These are phyloP conservation scores for Schizophyllum amplum DNA, from an alignment of 1,284 basidiomycete genomes.

Conservation along the genomic window DNA sequence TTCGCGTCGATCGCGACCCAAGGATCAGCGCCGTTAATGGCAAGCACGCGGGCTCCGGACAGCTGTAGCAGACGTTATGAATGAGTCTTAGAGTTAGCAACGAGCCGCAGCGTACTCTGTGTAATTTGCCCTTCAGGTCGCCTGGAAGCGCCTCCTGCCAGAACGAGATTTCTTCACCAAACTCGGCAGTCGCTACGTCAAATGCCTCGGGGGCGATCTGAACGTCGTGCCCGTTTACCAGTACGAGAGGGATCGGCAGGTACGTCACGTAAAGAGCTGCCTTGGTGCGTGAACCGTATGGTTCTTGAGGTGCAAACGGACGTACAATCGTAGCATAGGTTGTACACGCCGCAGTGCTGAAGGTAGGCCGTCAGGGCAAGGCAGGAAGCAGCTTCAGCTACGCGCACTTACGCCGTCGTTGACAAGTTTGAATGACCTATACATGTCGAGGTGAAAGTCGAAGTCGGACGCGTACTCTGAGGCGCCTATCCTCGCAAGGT, in stretches of 20 bases:
- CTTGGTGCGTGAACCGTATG: not conserved
- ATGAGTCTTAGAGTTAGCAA: not conserved
- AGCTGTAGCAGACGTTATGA: slow-evolving; percentile 25
- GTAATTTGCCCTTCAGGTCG: slow-evolving; percentile 37
- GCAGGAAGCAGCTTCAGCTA: no score
- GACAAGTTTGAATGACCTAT: slow-evolving; percentile 42
- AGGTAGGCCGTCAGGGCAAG: no score
- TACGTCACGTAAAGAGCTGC: slow-evolving; percentile 43
- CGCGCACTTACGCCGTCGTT: slow-evolving; percentile 37
- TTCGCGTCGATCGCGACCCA: slow-evolving; percentile 46
- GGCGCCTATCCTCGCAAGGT: slow-evolving; percentile 38
- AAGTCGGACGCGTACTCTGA: slow-evolving; percentile 41
- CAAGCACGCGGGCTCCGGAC: slow-evolving; percentile 44
- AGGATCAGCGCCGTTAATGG: slow-evolving; percentile 46
- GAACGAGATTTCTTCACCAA: slow-evolving; percentile 41
- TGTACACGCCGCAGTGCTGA: slow-evolving; percentile 43
- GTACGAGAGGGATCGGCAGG: slow-evolving; percentile 44
- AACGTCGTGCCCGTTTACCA: slow-evolving; percentile 41
- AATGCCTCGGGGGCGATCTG: slow-evolving; percentile 55
- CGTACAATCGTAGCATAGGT: slow-evolving; percentile 48
- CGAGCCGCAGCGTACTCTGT: slow-evolving; percentile 26
- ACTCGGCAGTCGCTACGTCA: slow-evolving; percentile 42
- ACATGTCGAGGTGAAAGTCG: slow-evolving; percentile 46
- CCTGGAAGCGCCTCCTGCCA: slow-evolving; percentile 49
- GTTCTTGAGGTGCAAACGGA: not conserved